Evolutionary conservation across 2,329 filamentous ascomycete genomes (phyloP).

Genomic region (Colletotrichum sp.): DNA sequence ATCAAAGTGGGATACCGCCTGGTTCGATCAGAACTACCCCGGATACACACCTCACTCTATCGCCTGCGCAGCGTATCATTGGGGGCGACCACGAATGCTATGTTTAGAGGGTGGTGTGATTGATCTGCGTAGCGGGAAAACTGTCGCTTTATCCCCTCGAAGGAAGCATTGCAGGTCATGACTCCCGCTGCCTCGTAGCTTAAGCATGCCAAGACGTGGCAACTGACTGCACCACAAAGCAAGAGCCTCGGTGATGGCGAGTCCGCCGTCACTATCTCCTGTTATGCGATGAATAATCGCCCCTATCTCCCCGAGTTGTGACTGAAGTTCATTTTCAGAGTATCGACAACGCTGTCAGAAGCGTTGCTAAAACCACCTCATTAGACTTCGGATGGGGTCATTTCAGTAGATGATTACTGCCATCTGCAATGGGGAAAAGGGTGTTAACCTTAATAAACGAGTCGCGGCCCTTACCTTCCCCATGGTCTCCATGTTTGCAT

Average conservation of each 20-base stretch:
- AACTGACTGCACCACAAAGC: not conserved
- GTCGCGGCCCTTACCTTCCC: not conserved
- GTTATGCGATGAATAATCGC: not conserved
- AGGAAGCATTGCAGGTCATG: not conserved
- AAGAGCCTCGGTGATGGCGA: not conserved
- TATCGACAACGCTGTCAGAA: not conserved
- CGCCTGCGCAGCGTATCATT: not conserved
- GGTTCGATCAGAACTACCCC: not conserved
- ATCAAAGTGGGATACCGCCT: not conserved
- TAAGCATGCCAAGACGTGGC: not conserved
- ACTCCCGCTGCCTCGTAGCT: not conserved
- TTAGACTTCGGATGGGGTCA: not conserved
- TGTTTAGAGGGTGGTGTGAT: not conserved
- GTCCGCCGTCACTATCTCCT: not conserved
- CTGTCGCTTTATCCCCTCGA: not conserved
- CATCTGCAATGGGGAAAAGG: not conserved
- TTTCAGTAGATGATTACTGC: not conserved
- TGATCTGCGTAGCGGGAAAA: not conserved
- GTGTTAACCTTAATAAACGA: not conserved
- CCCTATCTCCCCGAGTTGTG: not conserved
- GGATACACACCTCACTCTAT: not conserved
- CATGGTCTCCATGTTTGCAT: not conserved
- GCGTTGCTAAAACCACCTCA: not conserved
- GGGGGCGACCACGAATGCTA: not conserved
- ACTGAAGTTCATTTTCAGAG: not conserved